A percentile compares a stretch with the other conserved stretches of the same genome.
phyloP scores from a whole-genome alignment of 1,139 yeast species.

The Candida pseudocylindracea region DNA sequence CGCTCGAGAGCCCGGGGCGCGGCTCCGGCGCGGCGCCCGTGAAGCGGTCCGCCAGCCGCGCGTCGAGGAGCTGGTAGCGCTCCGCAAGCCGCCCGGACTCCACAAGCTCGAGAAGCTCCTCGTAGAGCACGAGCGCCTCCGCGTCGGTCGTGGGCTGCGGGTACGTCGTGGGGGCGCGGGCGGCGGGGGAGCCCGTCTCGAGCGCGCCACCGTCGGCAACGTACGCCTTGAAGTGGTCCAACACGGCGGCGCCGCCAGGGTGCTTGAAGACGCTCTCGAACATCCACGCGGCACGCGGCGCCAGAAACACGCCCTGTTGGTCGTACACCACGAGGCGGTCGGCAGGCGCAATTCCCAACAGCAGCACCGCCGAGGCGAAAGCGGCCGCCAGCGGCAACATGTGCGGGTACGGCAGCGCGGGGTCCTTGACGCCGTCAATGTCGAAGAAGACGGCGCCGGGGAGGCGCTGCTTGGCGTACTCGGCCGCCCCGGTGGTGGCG shows the following conservation, averaged over 20 bases:
- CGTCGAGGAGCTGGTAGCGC: constrained; percentile 47
- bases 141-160: constrained; percentile 3
- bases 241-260: constrained; percentile 28
- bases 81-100: constrained; percentile 20
- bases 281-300: constrained; percentile 89
- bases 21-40: constrained; percentile 74
- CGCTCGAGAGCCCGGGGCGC: constrained; percentile 66
- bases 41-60: constrained; percentile 56
- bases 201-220: constrained; percentile 4
- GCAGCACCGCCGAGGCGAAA: constrained; percentile 29
- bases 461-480: constrained; percentile 34
- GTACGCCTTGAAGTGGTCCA: constrained; percentile 48
- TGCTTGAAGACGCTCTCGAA: constrained; percentile 52
- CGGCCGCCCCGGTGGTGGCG: constrained; percentile 33
- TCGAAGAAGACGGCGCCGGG: constrained; percentile 59
- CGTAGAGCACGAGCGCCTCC: constrained; percentile 28
- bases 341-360: constrained; percentile 18
- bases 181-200: background rate
- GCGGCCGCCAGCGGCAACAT: constrained; percentile 50
- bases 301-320: constrained; percentile 59
- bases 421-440: constrained; percentile 45
- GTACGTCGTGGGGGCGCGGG: constrained; percentile 4
- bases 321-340: constrained; percentile 73
- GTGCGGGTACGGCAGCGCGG: constrained; percentile 50
- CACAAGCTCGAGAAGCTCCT: constrained; percentile 38